phyloP scores from a whole-genome alignment of 768 basidiomycete genomes.

The Lactifluus volemus region DNA sequence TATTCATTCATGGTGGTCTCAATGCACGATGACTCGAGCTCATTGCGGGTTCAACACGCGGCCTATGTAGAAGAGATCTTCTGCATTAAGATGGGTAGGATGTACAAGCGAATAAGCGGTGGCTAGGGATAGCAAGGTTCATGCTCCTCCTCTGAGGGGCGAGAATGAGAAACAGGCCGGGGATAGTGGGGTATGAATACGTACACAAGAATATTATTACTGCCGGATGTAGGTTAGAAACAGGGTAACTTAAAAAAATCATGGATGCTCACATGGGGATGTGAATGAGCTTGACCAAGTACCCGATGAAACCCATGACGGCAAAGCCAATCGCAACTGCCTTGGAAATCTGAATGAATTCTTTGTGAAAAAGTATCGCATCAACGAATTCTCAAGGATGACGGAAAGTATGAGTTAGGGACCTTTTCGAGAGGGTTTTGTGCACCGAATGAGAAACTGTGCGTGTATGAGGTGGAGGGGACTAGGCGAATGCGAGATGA shows the following conservation, averaged over 20 bases:
- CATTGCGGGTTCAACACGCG: neutral
- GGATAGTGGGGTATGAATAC: conserved; percentile 29
- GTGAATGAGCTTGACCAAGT: conserved; percentile 96
- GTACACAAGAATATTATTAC: conserved; percentile 97
- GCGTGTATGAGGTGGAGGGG: conserved; percentile 9
- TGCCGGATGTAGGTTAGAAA: conserved; percentile 27
- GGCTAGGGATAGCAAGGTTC: conserved; percentile 19
- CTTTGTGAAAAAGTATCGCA: conserved; percentile 34
- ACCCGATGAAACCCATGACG: conserved; percentile 99
- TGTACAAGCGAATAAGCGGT: conserved; percentile 7
- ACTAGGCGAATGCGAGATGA: neutral
- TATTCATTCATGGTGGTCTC: neutral
- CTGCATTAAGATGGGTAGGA: conserved; percentile 8
- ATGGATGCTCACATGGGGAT: conserved; percentile 81
- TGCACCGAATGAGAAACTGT: conserved; percentile 94
- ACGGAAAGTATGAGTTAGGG: conserved; percentile 16
- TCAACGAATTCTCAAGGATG: neutral
- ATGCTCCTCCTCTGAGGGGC: conserved; percentile 64
- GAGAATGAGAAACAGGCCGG: conserved; percentile 19
- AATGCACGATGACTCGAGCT: neutral
- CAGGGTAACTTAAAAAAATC: neutral
- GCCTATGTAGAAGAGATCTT: neutral
- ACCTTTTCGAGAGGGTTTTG: conserved; percentile 97
- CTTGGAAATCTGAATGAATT: conserved; percentile 90
- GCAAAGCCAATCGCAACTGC: conserved; percentile 97